Evolutionary conservation across 2,329 filamentous ascomycete genomes (phyloP).

Genomic region (Talaromyces funiculosus): DNA sequence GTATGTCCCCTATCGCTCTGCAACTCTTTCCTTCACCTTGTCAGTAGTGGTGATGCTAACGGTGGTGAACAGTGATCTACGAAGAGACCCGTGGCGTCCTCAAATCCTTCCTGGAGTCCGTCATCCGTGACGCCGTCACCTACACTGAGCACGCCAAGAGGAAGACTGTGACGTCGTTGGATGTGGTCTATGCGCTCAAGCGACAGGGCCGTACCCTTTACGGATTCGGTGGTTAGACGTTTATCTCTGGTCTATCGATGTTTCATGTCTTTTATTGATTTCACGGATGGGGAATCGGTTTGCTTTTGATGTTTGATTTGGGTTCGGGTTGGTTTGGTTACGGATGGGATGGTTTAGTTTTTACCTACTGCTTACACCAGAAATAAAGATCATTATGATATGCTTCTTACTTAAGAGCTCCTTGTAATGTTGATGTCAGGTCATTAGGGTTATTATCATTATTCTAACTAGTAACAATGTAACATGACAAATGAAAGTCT

Average conservation of each 20-base stretch:
- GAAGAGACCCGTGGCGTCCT: slow-evolving; percentile 76
- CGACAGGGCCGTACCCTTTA: slow-evolving; percentile 66
- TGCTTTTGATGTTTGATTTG: neutral
- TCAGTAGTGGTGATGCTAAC: neutral
- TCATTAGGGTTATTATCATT: slow-evolving; percentile 1
- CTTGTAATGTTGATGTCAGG: neutral
- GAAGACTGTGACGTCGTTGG: slow-evolving; percentile 52
- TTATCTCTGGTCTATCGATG: neutral
- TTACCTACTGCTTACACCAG: neutral
- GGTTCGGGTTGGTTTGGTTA: neutral
- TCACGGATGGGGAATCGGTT: neutral
- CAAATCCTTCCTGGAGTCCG: slow-evolving; percentile 76
- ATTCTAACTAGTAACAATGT: neutral
- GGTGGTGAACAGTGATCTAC: slow-evolving; percentile 56
- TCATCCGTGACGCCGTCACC: slow-evolving; percentile 74
- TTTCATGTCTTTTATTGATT: neutral
- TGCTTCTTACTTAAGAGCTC: too few species aligned
- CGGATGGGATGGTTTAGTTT: neutral
- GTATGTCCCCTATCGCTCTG: neutral
- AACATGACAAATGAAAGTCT: neutral
- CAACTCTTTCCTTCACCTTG: neutral
- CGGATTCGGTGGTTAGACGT: slow-evolving; percentile 77
- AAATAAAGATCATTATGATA: neutral
- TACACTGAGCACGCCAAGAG: slow-evolving; percentile 81
- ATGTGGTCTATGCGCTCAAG: slow-evolving; percentile 61